These are phyloP conservation scores for Xylaria sp. DNA, from an alignment of 2,329 filamentous ascomycete genomes.

Conservation along the genomic window DNA sequence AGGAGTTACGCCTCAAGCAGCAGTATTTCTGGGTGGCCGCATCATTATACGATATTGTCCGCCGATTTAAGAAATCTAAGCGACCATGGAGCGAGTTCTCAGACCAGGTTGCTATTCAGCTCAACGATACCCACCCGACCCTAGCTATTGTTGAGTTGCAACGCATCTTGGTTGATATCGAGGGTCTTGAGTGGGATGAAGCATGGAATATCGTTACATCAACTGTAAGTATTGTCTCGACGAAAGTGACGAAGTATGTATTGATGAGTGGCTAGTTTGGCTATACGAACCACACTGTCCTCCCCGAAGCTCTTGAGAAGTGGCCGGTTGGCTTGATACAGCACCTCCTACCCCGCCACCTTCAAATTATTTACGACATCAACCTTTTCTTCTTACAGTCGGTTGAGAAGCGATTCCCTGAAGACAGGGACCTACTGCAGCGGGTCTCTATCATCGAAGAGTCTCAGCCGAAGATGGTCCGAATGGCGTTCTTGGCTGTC, in stretches of 20 bases:
- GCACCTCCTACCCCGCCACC: conserved; percentile 90
- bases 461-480: conserved; percentile 95
- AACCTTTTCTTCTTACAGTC: conserved; percentile 92
- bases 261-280: conserved; percentile 70
- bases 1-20: conserved; percentile 97
- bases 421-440: conserved; percentile 84
- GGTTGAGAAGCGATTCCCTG: conserved; percentile 91
- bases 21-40: conserved; percentile 99
- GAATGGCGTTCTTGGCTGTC: conserved; percentile 95
- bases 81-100: conserved; percentile 91
- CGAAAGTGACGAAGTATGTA: conserved; percentile 23
- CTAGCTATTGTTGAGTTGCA: conserved; percentile 96
- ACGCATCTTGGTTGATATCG: conserved; percentile 88
- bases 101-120: conserved; percentile 94
- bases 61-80: conserved; percentile 97
- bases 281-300: conserved; percentile 98
- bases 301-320: conserved; percentile 97
- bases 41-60: conserved; percentile 94
- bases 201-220: conserved; percentile 85
- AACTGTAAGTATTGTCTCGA: conserved; percentile 62
- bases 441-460: conserved; percentile 99
- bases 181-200: conserved; percentile 92
- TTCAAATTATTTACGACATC: conserved; percentile 98
- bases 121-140: conserved; percentile 98
- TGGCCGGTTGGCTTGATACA: conserved; percentile 96